Evolutionary conservation across 169 alveolate genomes (phyloP), one percentile per base, ranked within the genome.

Genomic region (Eimeria nieschulzi): DNA sequence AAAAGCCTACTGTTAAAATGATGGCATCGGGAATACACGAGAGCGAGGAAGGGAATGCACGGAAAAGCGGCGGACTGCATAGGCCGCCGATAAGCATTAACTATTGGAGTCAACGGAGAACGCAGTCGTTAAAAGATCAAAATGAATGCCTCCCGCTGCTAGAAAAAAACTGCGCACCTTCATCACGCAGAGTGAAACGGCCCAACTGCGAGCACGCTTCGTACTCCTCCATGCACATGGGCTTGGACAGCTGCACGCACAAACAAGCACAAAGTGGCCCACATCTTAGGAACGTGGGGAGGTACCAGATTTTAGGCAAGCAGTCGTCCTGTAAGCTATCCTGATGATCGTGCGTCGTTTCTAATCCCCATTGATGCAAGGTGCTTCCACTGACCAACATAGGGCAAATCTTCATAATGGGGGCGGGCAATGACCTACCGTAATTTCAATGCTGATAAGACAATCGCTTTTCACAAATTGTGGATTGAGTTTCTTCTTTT

Each of bases 101-200:
- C 46, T 33, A 33, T 3, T 33, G 46, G 46, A 33, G 46, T 33
- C 46, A 33, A 33, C 46, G 3, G 46, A 33, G 46, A 33, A 33
- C 46, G 3, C 46, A 33, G 46, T 3, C 46, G 0, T 33, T 33
- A 33, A 33, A 3, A 1, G 46, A 1, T 33, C 46, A 33, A 33
- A 33, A 33, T 33, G 46, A 33, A 33, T 33, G 46, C 46, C 46
- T 1, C 3, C 46, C 46, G 46, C 3, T 33, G 46, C 46, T 33
- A 84, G n/a, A 8, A 56, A 46, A 9, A 5, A 9, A 15, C 15
- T 13, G 10, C 93, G 84, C 91, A 82, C 99, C 99, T 93, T 98
- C 99, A 64, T 98, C 99, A 68, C 99, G 95, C 72, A 98, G 95
- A 21, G 99, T 98, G 95, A 98, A 98, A 87, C 99, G 95, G 12